phyloP scores from a whole-genome alignment of 495 filamentous ascomycete species.

The Mycothermus thermophilus region DNA sequence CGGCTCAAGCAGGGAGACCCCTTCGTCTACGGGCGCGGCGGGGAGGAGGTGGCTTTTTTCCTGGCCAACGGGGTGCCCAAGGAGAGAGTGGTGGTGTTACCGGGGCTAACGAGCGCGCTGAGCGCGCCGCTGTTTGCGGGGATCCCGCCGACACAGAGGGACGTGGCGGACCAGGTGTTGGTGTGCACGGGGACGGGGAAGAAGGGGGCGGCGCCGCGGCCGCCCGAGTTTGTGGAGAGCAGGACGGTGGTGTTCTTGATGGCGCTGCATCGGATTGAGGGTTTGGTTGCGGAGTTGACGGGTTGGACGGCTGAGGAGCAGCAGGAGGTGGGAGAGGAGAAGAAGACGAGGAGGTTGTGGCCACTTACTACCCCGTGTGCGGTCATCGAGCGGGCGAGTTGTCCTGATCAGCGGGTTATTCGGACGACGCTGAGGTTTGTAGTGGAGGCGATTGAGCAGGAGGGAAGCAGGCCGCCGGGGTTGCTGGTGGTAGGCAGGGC shows the following conservation, averaged over 20 bases:
- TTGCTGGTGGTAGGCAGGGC: constrained; percentile 76
- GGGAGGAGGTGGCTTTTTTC: constrained; percentile 87
- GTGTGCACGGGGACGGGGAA: constrained; percentile 91
- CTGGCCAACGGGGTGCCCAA: constrained; percentile 45
- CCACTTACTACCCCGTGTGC: constrained; percentile 63
- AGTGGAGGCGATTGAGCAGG: constrained; percentile 70
- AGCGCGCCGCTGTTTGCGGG: constrained; percentile 76
- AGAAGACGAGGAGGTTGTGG: constrained; percentile 25
- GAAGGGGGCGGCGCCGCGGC: constrained; percentile 69
- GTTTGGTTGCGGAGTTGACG: constrained; percentile 54
- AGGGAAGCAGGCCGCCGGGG: constrained; percentile 80
- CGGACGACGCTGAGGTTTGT: constrained; percentile 71
- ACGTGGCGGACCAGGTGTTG: constrained; percentile 81
- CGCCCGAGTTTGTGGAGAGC: constrained; percentile 60
- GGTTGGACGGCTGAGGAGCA: constrained; percentile 18
- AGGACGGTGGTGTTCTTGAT: constrained; percentile 92
- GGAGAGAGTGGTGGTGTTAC: constrained; percentile 47
- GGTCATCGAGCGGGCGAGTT: constrained; percentile 87
- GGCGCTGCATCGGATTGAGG: constrained; percentile 73
- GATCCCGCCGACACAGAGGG: constrained; percentile 78
- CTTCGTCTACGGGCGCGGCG: constrained; percentile 88
- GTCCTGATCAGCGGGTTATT: constrained; percentile 86
- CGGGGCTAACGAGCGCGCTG: constrained; percentile 80
- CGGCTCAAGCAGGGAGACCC: constrained; percentile 93
- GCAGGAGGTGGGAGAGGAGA: constrained; percentile 18